Conservation (phyloP, 129 eudicot genomes). For the Tagetes erecta region DNA sequence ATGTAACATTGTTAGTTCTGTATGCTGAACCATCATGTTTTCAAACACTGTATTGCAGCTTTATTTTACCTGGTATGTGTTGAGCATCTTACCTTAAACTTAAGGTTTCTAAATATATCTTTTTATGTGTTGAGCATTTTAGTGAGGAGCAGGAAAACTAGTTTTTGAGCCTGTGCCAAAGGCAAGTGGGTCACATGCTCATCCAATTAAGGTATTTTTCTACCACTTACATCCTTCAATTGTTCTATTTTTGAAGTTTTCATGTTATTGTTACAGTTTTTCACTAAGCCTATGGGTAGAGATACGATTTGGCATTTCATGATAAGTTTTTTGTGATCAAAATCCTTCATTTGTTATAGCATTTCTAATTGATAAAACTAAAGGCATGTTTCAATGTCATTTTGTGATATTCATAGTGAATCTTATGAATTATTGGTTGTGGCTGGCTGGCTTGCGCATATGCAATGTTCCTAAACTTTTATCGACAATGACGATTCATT, state of each 20-base stretch:
- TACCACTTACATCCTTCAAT: not conserved
- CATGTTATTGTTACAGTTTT: not conserved
- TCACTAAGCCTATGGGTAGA: slow-evolving; percentile 1
- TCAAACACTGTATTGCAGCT: not conserved
- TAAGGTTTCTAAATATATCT: not conserved
- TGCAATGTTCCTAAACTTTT: not conserved
- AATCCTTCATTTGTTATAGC: not conserved
- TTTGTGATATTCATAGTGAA: not conserved
- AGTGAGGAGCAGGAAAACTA: slow-evolving; percentile 17
- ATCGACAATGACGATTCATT: not conserved
- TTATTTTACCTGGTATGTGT: not conserved
- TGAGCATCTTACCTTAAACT: not conserved
- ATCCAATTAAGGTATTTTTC: slow-evolving; percentile 23
- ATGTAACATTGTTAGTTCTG: not conserved
- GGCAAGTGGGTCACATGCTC: slow-evolving; percentile 30
- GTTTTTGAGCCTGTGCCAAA: slow-evolving; percentile 1
- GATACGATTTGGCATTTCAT: not conserved
- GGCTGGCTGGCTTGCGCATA: not conserved
- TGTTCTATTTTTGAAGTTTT: not conserved
- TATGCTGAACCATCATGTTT: not conserved
- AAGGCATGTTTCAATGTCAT: not conserved
- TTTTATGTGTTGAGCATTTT: not conserved
- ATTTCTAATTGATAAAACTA: not conserved
- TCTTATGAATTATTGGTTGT: not conserved
- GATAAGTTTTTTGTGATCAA: not conserved